Evolutionary conservation across 1,139 yeast species (phyloP).

Genomic region (Petasospora fabianii): DNA sequence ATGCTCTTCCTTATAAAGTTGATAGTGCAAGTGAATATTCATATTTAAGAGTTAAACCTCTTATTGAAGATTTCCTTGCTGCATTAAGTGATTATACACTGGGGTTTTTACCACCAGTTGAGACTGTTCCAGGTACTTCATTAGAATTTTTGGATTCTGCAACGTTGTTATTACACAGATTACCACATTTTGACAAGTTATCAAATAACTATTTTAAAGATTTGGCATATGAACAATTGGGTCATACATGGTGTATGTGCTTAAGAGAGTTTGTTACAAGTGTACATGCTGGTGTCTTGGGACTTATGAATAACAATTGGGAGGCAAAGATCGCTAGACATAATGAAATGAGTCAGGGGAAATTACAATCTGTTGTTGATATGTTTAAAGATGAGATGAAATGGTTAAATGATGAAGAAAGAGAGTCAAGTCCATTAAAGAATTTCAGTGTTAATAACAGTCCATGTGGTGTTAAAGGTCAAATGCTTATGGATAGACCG

Average conservation of each 20-base stretch:
- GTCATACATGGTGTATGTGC: slow-evolving; percentile 69
- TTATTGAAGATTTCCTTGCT: slow-evolving; percentile 68
- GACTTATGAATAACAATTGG: slow-evolving; percentile 49
- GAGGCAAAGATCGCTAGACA: slow-evolving; percentile 54
- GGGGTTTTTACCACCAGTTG: slow-evolving; percentile 77
- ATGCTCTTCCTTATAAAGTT: slow-evolving; percentile 69
- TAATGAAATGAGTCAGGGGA: slow-evolving; percentile 52
- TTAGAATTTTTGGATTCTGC: slow-evolving; percentile 66
- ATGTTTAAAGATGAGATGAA: slow-evolving; percentile 40
- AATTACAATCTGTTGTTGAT: slow-evolving; percentile 46
- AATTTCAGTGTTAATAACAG: slow-evolving; percentile 25
- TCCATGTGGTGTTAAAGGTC: slow-evolving; percentile 11
- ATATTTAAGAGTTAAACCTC: slow-evolving; percentile 75
- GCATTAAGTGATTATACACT: slow-evolving; percentile 78
- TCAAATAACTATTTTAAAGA: slow-evolving; percentile 71
- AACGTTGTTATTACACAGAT: slow-evolving; percentile 56
- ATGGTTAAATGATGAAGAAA: slow-evolving; percentile 16
- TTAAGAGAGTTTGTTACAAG: slow-evolving; percentile 45
- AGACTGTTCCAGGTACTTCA: slow-evolving; percentile 50
- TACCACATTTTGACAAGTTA: slow-evolving; percentile 70
- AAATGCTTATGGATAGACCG: background rate
- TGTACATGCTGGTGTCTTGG: slow-evolving; percentile 32
- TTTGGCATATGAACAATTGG: slow-evolving; percentile 76
- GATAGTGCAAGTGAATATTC: slow-evolving; percentile 78
- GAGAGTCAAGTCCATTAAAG: slow-evolving; percentile 8